Evolutionary conservation across 139 green algal genomes (phyloP), one percentile per base, ranked within the genome.

Genomic region (Auxenochlorella protothecoides): DNA sequence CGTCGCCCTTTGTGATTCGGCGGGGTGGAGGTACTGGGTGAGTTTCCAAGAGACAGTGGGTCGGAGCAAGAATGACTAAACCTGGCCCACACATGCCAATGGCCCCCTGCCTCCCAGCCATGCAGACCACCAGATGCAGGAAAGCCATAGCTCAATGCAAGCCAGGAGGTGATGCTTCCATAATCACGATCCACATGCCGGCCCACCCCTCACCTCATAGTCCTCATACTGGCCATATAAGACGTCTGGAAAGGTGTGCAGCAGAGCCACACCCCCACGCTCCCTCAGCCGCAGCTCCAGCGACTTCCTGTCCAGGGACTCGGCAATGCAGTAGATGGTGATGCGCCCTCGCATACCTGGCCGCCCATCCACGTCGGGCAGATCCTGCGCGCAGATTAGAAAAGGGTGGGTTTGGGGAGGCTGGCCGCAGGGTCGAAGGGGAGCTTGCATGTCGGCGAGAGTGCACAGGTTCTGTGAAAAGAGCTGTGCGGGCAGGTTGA

Each of bases 281-380:
- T 74, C 77, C 10, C 63, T 68, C 27, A 84, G 60, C 6, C 60
- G 55, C 16, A 72, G 44, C 62, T 79, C 66, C 53, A 84, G 71
- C 59, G 55, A 66, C 53, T 76, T 76, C 11, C 71, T 70, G 66
- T 90, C 84, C 4, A 90, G 16, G 6, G 53, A 73, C 61, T 90
- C 85, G 4, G 82, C 79, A 9, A 88, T 68, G 72, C 85, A 90
- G 77, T 90, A 90, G 6, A 85, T 76, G 5, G 82, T 87, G 52
- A 90, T 87, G 56, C 85, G 77, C 9, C 81, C 84, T 2, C 78
- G 65, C 13, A 60, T 65, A 61, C 64, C 71, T 3, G 65, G 51
- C n/a, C 6, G 65, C 4, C 27, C 56, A 8, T 68, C 69, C 12
- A 62, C 72, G 2, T 55, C 16, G 14, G 10, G 52, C 27, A 83